A percentile compares a stretch with the other conserved stretches of the same genome.
Conservation (phyloP, 108 stramenopile species). For the Chaetoceros tenuissimus region DNA sequence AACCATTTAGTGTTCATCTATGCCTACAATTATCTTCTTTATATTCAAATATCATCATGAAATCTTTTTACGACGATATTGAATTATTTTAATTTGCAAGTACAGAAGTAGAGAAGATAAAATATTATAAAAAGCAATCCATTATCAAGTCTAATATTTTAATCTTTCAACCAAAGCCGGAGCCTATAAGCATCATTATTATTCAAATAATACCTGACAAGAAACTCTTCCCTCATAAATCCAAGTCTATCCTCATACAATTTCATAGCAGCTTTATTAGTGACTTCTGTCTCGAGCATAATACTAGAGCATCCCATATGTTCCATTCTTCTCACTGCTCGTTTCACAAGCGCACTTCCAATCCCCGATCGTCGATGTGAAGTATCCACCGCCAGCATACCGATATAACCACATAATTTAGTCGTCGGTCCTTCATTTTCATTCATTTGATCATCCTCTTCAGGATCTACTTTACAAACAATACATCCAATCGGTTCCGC, state of each 20-base stretch:
- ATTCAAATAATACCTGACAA: slow-evolving; percentile 83
- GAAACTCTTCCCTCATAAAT: slow-evolving; percentile 73
- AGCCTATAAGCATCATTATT: slow-evolving; percentile 82
- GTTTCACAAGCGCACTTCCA: slow-evolving; percentile 56
- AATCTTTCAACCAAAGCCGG: slow-evolving; percentile 64
- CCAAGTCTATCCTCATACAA: slow-evolving; percentile 79
- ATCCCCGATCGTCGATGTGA: slow-evolving; percentile 71
- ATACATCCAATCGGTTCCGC: slow-evolving; percentile 83
- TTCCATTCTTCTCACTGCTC: slow-evolving; percentile 60
- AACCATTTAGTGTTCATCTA: too few relatives aligned
- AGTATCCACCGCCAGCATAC: slow-evolving; percentile 74
- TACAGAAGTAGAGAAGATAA: too few relatives aligned
- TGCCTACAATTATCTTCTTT: too few relatives aligned
- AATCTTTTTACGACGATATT: too few relatives aligned
- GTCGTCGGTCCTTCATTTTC: slow-evolving; percentile 2
- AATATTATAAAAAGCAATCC: too few relatives aligned
- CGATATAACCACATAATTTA: slow-evolving; percentile 41
- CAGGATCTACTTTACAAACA: slow-evolving; percentile 75
- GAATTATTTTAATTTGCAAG: too few relatives aligned
- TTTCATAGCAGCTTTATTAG: slow-evolving; percentile 58
- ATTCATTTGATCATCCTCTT: slow-evolving; percentile 12
- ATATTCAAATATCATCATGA: too few relatives aligned
- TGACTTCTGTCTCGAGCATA: slow-evolving; percentile 70
- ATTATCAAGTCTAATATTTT: too few relatives aligned
- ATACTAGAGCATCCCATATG: slow-evolving; percentile 46